phyloP scores from a whole-genome alignment of 1,284 basidiomycete species.

The Fomitopsis pinicola region DNA sequence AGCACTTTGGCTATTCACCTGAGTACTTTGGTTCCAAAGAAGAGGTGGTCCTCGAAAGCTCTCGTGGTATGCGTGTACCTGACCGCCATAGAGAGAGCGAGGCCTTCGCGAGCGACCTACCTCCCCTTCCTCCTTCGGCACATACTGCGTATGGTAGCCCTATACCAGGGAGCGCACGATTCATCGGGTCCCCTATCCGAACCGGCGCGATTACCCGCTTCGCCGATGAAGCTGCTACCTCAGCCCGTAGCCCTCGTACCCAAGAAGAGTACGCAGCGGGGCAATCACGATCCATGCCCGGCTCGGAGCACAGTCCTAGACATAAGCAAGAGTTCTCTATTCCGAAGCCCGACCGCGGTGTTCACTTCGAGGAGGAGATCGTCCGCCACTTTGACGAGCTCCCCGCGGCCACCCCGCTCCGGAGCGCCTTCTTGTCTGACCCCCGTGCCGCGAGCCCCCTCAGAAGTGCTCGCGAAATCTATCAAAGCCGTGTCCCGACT shows the following conservation, averaged over 20 bases:
- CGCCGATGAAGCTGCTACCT: neutral
- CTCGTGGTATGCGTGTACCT: neutral
- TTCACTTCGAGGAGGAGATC: neutral
- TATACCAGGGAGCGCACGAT: neutral
- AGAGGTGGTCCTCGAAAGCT: neutral
- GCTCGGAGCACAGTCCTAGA: neutral
- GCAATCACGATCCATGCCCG: neutral
- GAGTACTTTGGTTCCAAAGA: neutral
- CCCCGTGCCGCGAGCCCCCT: neutral
- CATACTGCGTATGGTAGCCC: neutral
- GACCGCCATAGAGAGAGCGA: neutral
- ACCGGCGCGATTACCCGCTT: neutral
- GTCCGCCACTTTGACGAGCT: neutral
- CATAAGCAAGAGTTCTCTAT: neutral
- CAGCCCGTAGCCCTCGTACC: neutral
- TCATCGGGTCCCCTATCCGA: neutral
- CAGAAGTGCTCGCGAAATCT: neutral
- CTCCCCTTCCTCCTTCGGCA: neutral
- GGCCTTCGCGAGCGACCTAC: conserved; percentile 1
- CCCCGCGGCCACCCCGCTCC: neutral
- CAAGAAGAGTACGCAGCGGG: neutral
- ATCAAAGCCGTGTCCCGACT: neutral
- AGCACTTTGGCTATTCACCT: neutral
- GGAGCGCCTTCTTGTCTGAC: neutral
- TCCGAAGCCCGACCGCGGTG: neutral